Conservation (phyloP, 176 grass and related monocot genomes). For the Avena eriantha region DNA sequence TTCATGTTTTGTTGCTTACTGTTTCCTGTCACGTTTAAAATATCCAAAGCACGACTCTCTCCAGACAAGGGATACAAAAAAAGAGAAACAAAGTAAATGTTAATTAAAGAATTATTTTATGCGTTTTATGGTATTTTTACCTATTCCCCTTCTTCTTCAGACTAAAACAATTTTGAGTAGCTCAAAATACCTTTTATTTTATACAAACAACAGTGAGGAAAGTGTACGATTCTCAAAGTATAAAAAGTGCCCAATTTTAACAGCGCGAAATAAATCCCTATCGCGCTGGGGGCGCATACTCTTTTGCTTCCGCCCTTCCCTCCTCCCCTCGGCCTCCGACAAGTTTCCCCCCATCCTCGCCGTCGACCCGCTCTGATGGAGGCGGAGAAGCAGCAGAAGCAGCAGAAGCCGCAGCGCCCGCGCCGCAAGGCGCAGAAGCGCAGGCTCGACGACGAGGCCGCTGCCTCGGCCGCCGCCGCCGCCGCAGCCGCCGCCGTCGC, state of each 20-base stretch:
- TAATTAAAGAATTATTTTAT: too few species aligned
- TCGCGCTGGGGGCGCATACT: constrained; percentile 20
- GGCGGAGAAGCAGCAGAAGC: constrained; percentile 63
- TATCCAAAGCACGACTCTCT: too few species aligned
- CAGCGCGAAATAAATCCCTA: constrained; percentile 19
- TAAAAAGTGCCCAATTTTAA: neutral
- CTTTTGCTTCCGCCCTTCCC: constrained; percentile 24
- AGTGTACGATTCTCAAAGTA: neutral
- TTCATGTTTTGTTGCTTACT: too few species aligned
- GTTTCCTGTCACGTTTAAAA: too few species aligned
- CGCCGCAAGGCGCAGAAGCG: constrained; percentile 86
- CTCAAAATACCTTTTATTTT: neutral
- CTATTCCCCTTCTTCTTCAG: too few species aligned
- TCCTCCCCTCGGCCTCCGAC: constrained; percentile 46
- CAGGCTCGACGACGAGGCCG: constrained; percentile 71
- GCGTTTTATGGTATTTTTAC: too few species aligned
- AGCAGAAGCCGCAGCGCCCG: constrained; percentile 47
- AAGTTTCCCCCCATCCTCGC: constrained; percentile 42
- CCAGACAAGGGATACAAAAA: too few species aligned
- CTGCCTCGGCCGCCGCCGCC: constrained; percentile 45
- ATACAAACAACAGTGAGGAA: neutral
- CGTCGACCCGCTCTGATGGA: constrained; percentile 67
- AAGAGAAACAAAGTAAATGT: too few species aligned
- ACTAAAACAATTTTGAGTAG: too few species aligned
- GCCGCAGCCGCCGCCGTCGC: neutral